Conservation (phyloP, 768 basidiomycete genomes). For the Cubamyces lactineus region DNA sequence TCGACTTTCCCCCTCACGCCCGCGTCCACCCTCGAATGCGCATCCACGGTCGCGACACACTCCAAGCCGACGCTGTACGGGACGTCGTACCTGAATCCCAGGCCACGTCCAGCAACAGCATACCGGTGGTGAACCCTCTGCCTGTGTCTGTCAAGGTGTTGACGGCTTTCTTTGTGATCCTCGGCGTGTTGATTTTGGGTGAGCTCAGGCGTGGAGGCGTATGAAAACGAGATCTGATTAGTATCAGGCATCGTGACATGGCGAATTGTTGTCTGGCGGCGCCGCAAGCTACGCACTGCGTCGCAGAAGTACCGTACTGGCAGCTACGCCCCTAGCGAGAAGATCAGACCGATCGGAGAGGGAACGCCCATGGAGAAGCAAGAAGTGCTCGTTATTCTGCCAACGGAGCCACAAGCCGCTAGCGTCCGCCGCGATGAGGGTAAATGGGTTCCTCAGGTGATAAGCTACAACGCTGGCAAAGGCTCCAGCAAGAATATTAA, state of each 20-base stretch:
- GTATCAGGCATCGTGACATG: slow-evolving; percentile 25
- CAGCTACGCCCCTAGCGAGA: slow-evolving; percentile 23
- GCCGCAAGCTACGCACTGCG: slow-evolving; percentile 20
- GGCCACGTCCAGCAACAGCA: slow-evolving; percentile 3
- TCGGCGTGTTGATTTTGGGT: slow-evolving; percentile 26
- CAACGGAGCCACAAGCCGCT: slow-evolving; percentile 21
- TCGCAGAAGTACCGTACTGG: slow-evolving; percentile 24
- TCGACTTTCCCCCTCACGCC: slow-evolving; percentile 11
- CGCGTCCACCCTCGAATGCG: slow-evolving; percentile 8
- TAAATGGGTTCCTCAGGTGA: slow-evolving; percentile 21
- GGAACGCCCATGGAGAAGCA: slow-evolving; percentile 20
- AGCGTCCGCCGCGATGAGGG: slow-evolving; percentile 15
- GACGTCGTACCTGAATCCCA: slow-evolving; percentile 1
- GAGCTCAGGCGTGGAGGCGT: background rate
- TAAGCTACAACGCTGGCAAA: background rate
- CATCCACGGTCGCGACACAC: background rate
- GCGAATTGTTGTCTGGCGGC: slow-evolving; percentile 27
- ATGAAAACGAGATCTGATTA: background rate
- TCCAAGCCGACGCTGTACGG: slow-evolving; percentile 2
- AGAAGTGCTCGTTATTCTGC: slow-evolving; percentile 24
- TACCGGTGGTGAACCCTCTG: slow-evolving; percentile 15
- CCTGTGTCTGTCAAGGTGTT: slow-evolving; percentile 21
- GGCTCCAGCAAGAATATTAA: background rate
- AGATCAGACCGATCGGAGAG: slow-evolving; percentile 23
- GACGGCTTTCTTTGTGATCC: slow-evolving; percentile 25